phyloP scores from a whole-genome alignment of 495 filamentous ascomycete species.

The Penicillium fimorum region DNA sequence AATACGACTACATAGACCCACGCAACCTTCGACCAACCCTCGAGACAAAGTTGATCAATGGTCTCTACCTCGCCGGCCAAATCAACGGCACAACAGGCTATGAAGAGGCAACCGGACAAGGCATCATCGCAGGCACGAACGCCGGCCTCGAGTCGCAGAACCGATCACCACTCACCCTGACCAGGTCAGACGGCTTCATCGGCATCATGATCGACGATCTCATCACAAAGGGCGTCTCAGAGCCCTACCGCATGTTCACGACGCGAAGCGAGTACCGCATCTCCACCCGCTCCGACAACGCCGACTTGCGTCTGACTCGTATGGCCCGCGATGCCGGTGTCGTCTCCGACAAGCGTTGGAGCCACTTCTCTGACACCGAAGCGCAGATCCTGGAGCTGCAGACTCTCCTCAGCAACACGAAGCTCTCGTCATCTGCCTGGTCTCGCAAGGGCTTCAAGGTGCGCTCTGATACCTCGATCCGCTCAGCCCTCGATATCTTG shows the following conservation, averaged over 20 bases:
- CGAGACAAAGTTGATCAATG: conserved; percentile 88
- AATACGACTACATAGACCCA: conserved; percentile 98
- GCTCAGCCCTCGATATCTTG: conserved; percentile 74
- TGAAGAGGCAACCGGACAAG: conserved; percentile 94
- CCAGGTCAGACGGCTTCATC: conserved; percentile 90
- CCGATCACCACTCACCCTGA: conserved; percentile 62
- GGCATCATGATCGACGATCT: conserved; percentile 99
- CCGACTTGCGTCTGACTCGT: conserved; percentile 80
- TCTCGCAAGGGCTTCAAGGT: conserved; percentile 63
- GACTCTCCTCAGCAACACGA: conserved; percentile 52
- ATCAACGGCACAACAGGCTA: conserved; percentile 99
- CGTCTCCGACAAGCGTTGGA: conserved; percentile 77
- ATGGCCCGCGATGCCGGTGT: conserved; percentile 75
- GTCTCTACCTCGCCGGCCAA: conserved; percentile 91
- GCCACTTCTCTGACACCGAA: conserved; percentile 59
- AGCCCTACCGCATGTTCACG: conserved; percentile 99
- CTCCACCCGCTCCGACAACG: conserved; percentile 87
- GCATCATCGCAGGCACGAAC: conserved; percentile 89
- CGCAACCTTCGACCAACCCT: conserved; percentile 80
- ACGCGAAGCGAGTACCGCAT: conserved; percentile 94
- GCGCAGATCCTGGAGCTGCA: conserved; percentile 64
- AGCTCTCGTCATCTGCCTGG: conserved; percentile 62
- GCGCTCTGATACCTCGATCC: conserved; percentile 55
- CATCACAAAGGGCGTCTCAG: conserved; percentile 93
- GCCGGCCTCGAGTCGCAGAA: conserved; percentile 75